Evolutionary conservation across 306 rosid genomes (phyloP).

Genomic region (Begonia masoniana): DNA sequence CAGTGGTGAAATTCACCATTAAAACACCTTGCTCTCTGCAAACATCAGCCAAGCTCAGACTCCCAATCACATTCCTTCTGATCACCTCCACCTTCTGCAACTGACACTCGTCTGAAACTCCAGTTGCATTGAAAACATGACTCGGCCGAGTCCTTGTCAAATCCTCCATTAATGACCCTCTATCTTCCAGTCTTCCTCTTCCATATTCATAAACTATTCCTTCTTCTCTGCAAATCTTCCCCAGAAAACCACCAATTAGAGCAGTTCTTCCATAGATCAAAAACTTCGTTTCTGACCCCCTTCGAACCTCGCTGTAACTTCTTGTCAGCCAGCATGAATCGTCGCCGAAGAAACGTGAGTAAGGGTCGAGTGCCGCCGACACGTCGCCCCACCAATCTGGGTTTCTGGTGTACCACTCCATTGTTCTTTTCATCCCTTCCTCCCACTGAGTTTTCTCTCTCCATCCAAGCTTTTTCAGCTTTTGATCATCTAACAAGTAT

Average conservation of each 20-base stretch:
- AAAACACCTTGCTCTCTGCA: conserved; percentile 40
- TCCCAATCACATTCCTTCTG: conserved; percentile 52
- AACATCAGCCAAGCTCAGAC: conserved; percentile 50
- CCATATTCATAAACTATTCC: conserved; percentile 48
- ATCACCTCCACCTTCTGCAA: conserved; percentile 50
- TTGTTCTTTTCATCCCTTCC: conserved; percentile 47
- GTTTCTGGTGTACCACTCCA: conserved; percentile 49
- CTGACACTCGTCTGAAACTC: conserved; percentile 72
- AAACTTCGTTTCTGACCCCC: conserved; percentile 25
- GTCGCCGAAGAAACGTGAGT: conserved; percentile 40
- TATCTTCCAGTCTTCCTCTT: conserved; percentile 45
- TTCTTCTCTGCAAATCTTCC: conserved; percentile 42
- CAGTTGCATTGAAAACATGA: conserved; percentile 65
- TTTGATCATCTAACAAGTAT: conserved; percentile 64
- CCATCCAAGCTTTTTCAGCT: conserved; percentile 61
- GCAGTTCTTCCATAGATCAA: conserved; percentile 65
- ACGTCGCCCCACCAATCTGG: conserved; percentile 80
- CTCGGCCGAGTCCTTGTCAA: conserved; percentile 35
- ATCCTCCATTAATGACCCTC: conserved; percentile 43
- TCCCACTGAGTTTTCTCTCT: conserved; percentile 47
- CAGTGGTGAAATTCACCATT: conserved; percentile 65
- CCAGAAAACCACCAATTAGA: conserved; percentile 59
- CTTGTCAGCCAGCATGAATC: conserved; percentile 46
- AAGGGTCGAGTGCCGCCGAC: conserved; percentile 46
- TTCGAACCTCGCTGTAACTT: conserved; percentile 22